Evolutionary conservation across 768 basidiomycete species (phyloP), one percentile per base, ranked within the genome.

Genomic region (Tricholoma hemisulphureum): DNA sequence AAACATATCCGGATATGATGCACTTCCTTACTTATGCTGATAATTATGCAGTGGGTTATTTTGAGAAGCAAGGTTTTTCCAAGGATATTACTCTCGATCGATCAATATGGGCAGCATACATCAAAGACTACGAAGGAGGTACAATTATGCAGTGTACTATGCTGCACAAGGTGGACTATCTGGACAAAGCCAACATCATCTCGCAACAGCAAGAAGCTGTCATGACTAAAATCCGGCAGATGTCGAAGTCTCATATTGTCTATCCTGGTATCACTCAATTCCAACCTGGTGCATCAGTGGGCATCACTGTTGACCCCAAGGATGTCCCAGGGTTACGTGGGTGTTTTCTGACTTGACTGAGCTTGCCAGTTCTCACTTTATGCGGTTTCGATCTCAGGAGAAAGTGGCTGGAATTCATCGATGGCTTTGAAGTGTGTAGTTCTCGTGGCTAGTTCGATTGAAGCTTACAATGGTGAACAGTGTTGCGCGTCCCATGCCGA

Each of bases 41-140:
- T 74, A 98, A 98, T 71, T 99, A 93, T 69, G 97, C 97, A 16
- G 95, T 98, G 35, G 96, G 97, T 3, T 99, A 98, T 74, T 98
- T 99, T 80, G 94, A 94, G 71, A 99, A 98, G 70, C 97, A 98
- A 77, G 97, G 97, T 0, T 99, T 99, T 73, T 91, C 93, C 6
- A 98, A 98, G 71, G 95, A 98, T 57, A 96, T 99, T 60, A 89
- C 90, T 0, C 82, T 97, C n/a, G 88, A 89, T 59, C 83, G 95
- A 43, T 85, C 90, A 2, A 80, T 89, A 7, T 99, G 97, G 97
- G 95, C 96, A 0, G 97, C 95, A 10, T 98, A 99, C 72, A 98
- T 99, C 85, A 99, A 98, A 71, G 97, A 99, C 71, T 99, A 99
- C 73, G 97, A 99, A 72, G 96, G 96, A 37, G 95, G 93, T 16